A percentile compares a stretch with the other conserved stretches of the same genome.
Conservation (phyloP, 345 rosid species). For the Melaleuca quinquenervia region DNA sequence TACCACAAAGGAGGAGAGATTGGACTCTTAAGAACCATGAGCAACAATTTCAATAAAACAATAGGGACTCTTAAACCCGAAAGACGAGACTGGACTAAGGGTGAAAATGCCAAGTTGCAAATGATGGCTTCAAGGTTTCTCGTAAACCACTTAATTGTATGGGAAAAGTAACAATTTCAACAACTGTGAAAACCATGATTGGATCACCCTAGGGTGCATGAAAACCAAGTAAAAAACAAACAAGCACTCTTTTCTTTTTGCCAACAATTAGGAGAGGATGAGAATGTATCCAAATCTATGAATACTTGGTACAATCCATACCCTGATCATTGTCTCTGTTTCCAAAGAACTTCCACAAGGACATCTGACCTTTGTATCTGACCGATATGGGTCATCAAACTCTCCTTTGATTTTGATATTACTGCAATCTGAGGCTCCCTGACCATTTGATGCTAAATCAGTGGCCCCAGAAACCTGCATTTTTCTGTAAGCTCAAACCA, state of each 20-base stretch:
- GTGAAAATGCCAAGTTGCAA: neutral
- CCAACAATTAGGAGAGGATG: neutral
- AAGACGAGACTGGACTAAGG: neutral
- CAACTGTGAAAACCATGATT: neutral
- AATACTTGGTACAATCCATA: neutral
- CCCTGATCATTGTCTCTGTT: conserved; percentile 75
- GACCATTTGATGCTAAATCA: conserved; percentile 81
- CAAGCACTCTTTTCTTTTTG: neutral
- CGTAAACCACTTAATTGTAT: neutral
- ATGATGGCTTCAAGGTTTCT: neutral
- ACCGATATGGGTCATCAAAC: conserved; percentile 34
- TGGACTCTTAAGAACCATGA: neutral
- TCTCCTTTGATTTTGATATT: conserved; percentile 57
- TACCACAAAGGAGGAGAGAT: neutral
- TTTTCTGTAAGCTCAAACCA: conserved; percentile 38
- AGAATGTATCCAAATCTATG: neutral
- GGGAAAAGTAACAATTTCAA: neutral
- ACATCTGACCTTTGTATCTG: conserved; percentile 71
- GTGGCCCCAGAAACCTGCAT: conserved; percentile 86
- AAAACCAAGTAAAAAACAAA: neutral
- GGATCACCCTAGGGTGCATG: neutral
- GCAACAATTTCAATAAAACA: neutral
- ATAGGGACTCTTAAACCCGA: neutral
- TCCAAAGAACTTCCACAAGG: conserved; percentile 78
- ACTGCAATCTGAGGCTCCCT: conserved; percentile 54